Percentiles rank a stretch among this genome's conserved stretches.
These are phyloP conservation scores for Aspergillus ellipticus DNA, from an alignment of 495 filamentous ascomycete species.

Conservation along the genomic window DNA sequence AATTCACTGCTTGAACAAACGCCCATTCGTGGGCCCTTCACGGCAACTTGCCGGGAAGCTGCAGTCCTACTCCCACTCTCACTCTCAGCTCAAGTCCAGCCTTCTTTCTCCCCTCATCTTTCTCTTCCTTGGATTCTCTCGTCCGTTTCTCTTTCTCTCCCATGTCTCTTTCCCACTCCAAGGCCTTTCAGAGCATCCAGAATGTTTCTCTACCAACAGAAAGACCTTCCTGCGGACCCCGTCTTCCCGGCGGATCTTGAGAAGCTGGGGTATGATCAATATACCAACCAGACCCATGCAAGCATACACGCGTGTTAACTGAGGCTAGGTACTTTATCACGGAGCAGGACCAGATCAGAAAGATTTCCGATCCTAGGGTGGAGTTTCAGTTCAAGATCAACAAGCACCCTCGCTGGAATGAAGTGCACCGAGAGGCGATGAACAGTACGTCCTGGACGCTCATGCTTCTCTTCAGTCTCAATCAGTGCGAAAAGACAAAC, in stretches of 20 bases:
- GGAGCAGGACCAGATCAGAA: conserved; percentile 65
- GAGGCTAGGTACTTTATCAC: conserved; percentile 65
- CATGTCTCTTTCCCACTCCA: not conserved
- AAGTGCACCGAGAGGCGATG: conserved; percentile 64
- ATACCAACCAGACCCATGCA: not conserved
- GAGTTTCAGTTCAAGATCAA: conserved; percentile 71
- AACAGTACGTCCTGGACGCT: conserved; percentile 46
- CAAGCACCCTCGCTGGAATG: conserved; percentile 68
- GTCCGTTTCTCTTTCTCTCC: conserved; percentile 4
- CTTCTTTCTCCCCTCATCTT: conserved; percentile 1
- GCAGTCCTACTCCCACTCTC: too few species aligned
- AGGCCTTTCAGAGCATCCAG: conserved; percentile 5
- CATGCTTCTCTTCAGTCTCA: not conserved
- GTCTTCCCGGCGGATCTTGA: conserved; percentile 58
- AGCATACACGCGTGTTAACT: not conserved
- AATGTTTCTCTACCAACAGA: conserved; percentile 68
- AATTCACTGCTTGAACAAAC: not conserved
- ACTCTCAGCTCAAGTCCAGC: not conserved
- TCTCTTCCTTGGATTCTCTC: conserved; percentile 3
- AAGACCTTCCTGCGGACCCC: conserved; percentile 67
- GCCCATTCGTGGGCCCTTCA: not conserved
- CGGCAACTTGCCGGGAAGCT: not conserved
- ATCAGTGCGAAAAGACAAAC: too few species aligned
- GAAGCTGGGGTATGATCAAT: conserved; percentile 60
- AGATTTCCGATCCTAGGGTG: conserved; percentile 57